Base-by-base conservation (phyloP, 345 rosid species). In the Corchorus olitorius region DNA sequence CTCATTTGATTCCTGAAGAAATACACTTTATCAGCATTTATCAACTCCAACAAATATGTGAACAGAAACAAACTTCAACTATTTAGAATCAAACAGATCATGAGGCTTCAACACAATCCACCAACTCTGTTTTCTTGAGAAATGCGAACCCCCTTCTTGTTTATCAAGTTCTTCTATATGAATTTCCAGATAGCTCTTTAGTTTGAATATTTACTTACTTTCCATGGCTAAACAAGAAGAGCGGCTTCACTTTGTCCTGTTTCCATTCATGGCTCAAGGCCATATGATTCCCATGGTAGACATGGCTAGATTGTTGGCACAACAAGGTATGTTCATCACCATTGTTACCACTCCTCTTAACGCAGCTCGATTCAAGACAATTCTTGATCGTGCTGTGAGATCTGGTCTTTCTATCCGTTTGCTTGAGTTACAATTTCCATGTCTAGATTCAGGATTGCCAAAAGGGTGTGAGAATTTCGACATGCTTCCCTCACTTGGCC, bases 261-360 rank as follows among this genome's bases (percentile, higher is more conserved):
- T 90, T 33, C 94, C 94, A 13, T 88, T 85, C 74, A 88, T 88
- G 87, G 87, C 92, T 75, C 89, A 76, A 59, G 89, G 94, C 61
- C 92, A 90, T 67, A 80, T 86, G 75, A 87, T 88, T 43, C 91
- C 93, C 13, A 77, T 88, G 80, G 73, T 85, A 0, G 91, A 89
- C 81, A 77, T 86, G 0, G 84, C 90, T 15, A 84, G 80, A 75
- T 81, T 88, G 67, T 70, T 89, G 59, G 87, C 95, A 6, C 78
- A 55, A 52, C 86, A 74, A 0, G 84, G 88, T 6, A 78, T 86
- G 58, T 77, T 64, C 3, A 49, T 88, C 60, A 88, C 88, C 33
- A 79, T 89, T 56, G 74, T 91, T 70, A 86, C 92, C 0, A 89
- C 89, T 3, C 84, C 87, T 17, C 75, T 14, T 20, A 82, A 84